These are phyloP conservation scores for Teunomyces barrocoloradensis DNA, from an alignment of 805 yeast species.

Conservation along the genomic window DNA sequence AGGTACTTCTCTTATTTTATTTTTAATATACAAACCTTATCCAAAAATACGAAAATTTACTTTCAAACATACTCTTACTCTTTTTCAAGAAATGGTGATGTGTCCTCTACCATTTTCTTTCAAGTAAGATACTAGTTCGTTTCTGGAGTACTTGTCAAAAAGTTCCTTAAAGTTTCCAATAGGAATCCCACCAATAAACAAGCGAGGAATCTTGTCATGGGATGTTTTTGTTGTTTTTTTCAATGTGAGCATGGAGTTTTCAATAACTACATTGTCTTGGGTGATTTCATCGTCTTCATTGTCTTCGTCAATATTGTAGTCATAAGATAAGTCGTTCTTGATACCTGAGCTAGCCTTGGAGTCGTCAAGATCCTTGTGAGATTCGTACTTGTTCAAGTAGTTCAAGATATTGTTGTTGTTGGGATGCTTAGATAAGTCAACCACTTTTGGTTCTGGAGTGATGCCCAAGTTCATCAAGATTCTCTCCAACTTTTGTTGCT, in stretches of 20 bases:
- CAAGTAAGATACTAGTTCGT: conserved; percentile 22
- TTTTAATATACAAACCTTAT: neutral
- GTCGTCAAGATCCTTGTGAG: conserved; percentile 5
- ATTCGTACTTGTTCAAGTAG: conserved; percentile 21
- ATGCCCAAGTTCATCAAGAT: conserved; percentile 23
- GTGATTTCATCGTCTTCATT: conserved; percentile 8
- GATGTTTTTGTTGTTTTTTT: neutral
- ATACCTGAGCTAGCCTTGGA: neutral
- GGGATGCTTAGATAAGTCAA: conserved; percentile 33
- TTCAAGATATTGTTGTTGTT: conserved; percentile 20
- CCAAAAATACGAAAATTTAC: no score
- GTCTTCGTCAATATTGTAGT: conserved; percentile 3
- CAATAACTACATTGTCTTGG: conserved; percentile 9
- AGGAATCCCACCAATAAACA: conserved; percentile 35
- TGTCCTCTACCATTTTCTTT: conserved; percentile 26
- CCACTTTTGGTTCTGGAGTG: conserved; percentile 32
- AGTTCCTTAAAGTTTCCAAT: conserved; percentile 26
- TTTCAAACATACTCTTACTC: no score
- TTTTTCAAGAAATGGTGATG: conserved; percentile 14
- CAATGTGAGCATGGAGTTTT: conserved; percentile 1
- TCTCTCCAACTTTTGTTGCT: conserved; percentile 13
- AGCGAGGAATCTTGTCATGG: conserved; percentile 24
- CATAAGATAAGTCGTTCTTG: conserved; percentile 8
- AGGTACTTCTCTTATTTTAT: neutral
- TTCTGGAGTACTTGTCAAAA: conserved; percentile 17